phyloP scores from a whole-genome alignment of 2,329 filamentous ascomycete genomes.

The Lizonia empirigonia region DNA sequence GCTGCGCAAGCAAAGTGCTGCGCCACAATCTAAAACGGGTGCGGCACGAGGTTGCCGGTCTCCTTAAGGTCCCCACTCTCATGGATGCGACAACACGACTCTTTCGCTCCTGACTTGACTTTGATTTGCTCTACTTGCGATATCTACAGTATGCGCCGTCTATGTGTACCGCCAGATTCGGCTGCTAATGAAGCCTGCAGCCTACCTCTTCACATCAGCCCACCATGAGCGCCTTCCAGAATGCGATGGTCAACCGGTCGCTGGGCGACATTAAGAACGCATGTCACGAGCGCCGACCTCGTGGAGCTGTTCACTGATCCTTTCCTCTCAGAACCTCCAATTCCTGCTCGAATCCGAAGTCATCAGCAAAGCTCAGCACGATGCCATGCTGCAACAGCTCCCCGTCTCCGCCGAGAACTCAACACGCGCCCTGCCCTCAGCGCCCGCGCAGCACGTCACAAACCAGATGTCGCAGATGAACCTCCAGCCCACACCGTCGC shows the following conservation, averaged over 20 bases:
- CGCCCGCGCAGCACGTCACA: conserved; percentile 39
- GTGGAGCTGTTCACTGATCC: conserved; percentile 1
- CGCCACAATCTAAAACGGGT: conserved; percentile 15
- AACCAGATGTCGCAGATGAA: conserved; percentile 42
- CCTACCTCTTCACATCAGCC: neutral
- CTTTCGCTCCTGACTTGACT: neutral
- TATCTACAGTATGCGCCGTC: neutral
- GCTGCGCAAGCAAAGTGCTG: conserved; percentile 5
- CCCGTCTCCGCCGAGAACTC: conserved; percentile 73
- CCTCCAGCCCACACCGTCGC: conserved; percentile 35
- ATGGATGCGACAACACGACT: conserved; percentile 15
- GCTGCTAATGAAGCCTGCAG: neutral
- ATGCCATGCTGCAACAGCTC: conserved; percentile 74
- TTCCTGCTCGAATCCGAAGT: conserved; percentile 82
- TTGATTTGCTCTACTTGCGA: neutral
- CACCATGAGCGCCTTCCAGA: conserved; percentile 51
- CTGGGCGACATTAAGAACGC: conserved; percentile 87
- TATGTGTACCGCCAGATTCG: neutral
- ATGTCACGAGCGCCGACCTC: conserved; percentile 39
- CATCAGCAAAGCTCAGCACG: conserved; percentile 76
- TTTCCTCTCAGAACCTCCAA: conserved; percentile 75
- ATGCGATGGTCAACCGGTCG: conserved; percentile 77
- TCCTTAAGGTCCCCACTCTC: conserved; percentile 14
- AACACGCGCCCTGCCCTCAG: conserved; percentile 47
- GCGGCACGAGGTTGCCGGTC: conserved; percentile 11